phyloP scores from a whole-genome alignment of 1,284 basidiomycete species.

The Trichosporon sp. region DNA sequence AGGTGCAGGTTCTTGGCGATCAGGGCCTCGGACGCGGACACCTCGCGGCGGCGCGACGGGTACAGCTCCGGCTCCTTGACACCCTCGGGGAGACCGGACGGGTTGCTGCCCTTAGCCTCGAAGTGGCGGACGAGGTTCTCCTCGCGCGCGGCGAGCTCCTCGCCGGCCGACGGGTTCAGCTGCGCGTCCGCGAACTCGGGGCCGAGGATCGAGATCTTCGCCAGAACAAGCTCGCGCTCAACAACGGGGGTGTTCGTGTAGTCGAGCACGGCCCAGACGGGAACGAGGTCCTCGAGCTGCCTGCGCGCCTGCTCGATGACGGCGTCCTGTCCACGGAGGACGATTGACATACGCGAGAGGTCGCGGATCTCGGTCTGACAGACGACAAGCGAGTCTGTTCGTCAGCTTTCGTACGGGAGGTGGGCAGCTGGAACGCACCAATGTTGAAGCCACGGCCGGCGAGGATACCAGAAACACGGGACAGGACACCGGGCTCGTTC shows the following conservation, averaged over 20 bases:
- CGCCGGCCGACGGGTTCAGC: constrained; percentile 60
- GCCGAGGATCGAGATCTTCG: constrained; percentile 92
- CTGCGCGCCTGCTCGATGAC: constrained; percentile 94
- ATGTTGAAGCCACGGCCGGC: constrained; percentile 98
- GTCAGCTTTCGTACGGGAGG: background rate
- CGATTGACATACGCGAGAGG: constrained; percentile 96
- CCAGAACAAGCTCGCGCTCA: constrained; percentile 79
- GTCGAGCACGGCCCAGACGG: constrained; percentile 95
- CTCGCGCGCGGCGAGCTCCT: constrained; percentile 20
- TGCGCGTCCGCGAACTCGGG: constrained; percentile 95
- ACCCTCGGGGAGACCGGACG: constrained; percentile 68
- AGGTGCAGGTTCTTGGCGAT: constrained; percentile 86
- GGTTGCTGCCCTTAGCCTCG: constrained; percentile 30
- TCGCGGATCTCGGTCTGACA: constrained; percentile 97
- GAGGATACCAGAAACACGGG: constrained; percentile 93
- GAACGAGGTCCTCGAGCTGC: constrained; percentile 90
- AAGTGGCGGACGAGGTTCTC: constrained; percentile 23
- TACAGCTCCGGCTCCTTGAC: constrained; percentile 48
- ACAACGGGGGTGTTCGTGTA: constrained; percentile 88
- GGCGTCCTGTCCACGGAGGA: constrained; percentile 92
- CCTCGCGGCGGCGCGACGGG: constrained; percentile 26
- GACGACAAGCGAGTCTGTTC: constrained; percentile 86
- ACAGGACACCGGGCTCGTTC: constrained; percentile 98
- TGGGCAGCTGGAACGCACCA: constrained; percentile 35
- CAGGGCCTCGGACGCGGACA: constrained; percentile 68